Conservation (phyloP, 768 basidiomycete species). For the Amanita muscaria region DNA sequence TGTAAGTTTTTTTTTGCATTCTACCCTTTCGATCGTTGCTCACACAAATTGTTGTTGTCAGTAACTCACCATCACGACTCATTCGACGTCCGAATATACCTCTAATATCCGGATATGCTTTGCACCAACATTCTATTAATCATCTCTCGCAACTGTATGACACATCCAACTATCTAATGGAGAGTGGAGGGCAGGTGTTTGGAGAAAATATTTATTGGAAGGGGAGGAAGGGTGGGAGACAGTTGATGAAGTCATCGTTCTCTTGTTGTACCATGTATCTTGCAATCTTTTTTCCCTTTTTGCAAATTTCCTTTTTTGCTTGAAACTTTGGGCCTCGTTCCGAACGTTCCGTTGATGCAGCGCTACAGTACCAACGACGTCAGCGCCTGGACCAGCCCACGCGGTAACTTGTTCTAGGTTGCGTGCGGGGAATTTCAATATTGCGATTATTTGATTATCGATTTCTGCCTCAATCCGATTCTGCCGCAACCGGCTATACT, state of each 20-base stretch:
- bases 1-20: slow-evolving; percentile 4
- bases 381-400: neutral
- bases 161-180: slow-evolving; percentile 7
- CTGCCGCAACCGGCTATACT: neutral
- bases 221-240: slow-evolving; percentile 16
- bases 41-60: neutral
- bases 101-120: slow-evolving; percentile 1
- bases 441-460: neutral
- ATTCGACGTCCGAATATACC: slow-evolving; percentile 4
- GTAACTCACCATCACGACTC: slow-evolving; percentile 4
- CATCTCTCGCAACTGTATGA: slow-evolving; percentile 5
- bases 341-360: neutral
- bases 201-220: slow-evolving; percentile 12
- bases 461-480: neutral
- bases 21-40: neutral
- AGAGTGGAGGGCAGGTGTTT: slow-evolving; percentile 4
- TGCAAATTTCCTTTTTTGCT: slow-evolving; percentile 11
- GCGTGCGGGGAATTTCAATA: neutral
- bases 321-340: neutral
- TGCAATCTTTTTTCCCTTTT: slow-evolving; percentile 18
- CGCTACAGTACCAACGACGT: neutral
- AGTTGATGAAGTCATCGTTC: slow-evolving; percentile 23
- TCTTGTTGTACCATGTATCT: slow-evolving; percentile 27
- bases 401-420: neutral
- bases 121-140: slow-evolving; percentile 2